These are phyloP conservation scores for Apiotrichum montevideense DNA, from an alignment of 1,284 basidiomycete species.

Conservation along the genomic window DNA sequence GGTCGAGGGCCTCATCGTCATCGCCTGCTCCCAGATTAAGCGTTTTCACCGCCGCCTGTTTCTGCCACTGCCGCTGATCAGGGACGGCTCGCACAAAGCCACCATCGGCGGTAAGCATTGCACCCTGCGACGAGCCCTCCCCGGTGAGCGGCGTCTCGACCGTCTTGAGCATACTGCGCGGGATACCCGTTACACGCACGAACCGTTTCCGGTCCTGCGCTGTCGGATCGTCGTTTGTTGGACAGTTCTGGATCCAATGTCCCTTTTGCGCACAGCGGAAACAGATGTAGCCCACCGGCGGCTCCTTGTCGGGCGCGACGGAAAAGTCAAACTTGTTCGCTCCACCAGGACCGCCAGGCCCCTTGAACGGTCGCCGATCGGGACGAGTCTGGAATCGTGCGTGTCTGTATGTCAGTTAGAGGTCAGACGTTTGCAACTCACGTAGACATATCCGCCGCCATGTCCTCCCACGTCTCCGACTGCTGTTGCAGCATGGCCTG, in stretches of 20 bases:
- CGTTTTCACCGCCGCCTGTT: constrained; percentile 65
- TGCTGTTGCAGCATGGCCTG: constrained; percentile 43
- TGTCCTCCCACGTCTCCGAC: constrained; percentile 44
- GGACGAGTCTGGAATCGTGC: constrained; percentile 11
- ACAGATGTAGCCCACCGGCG: constrained; percentile 92
- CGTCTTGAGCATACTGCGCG: constrained; percentile 92
- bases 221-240: constrained; percentile 91
- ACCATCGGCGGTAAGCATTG: constrained; percentile 95
- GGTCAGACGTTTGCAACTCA: constrained; percentile 18
- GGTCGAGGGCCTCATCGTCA: constrained; percentile 60
- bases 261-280: constrained; percentile 98
- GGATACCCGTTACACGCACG: constrained; percentile 96
- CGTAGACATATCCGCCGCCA: constrained; percentile 44
- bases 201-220: constrained; percentile 91
- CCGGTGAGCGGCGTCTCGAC: constrained; percentile 72
- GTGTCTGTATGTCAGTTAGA: constrained; percentile 8
- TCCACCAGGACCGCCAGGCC: constrained; percentile 45
- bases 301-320: constrained; percentile 50
- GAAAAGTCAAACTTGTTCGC: constrained; percentile 34
- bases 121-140: constrained; percentile 68
- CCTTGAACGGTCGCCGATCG: constrained; percentile 19
- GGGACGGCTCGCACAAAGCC: constrained; percentile 92
- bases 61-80: constrained; percentile 88
- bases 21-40: constrained; percentile 76
- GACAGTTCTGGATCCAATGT: constrained; percentile 99